Base-by-base conservation (phyloP, 805 yeast genomes). In the Kuraishia molischiana region DNA sequence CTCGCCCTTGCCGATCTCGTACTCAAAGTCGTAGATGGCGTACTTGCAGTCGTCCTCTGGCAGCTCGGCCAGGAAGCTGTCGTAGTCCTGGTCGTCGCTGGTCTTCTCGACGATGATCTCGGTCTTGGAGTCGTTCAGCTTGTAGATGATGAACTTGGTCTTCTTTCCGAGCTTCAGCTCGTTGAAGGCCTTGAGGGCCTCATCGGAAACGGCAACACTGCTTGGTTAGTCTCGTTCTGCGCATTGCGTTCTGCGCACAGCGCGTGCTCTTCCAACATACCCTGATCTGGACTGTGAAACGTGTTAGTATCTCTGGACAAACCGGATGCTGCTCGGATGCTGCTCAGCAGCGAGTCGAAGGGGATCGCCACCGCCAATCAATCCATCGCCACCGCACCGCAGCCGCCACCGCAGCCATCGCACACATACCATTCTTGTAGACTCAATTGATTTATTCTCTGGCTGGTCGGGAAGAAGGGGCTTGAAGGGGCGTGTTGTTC, bases 1-100 rank as follows among this genome's bases (percentile, higher is more conserved):
- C 66, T 90, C 97, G 52, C 86, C 89, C 37, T 75, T 77, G 48
- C 82, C 76, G 43, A 85, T 68, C 64, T 87, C 95, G 66, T 89
- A 92, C 69, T 90, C 97, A 54, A 92, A 90, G 67, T 90, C 97
- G 67, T 86, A 92, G 40, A 92, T 79, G 43, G 97, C 98, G 62
- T 92, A 92, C 63, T 89, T 79, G 67, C 97, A 86, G 59, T 90
- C 96, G 60, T 84, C 76, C 69, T 92, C 98, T 52, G 97, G 96
- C 54, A 92, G 77, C 57, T 83, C 76, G 59, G 77, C 86, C 53
- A 90, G 66, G 66, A 92, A 92, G 29, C 77, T 66, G 53, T 92
- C 97, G 66, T 92, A 92, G 51, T 79, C 83, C 29, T 53, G 56
- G 19, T 78, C 82, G 38, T 71, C 65, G 39, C 96, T 86, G 44